Percentiles rank a stretch among this genome's conserved stretches.
Conservation (phyloP, 2,329 filamentous ascomycete genomes). For the Aureobasidium sp. region DNA sequence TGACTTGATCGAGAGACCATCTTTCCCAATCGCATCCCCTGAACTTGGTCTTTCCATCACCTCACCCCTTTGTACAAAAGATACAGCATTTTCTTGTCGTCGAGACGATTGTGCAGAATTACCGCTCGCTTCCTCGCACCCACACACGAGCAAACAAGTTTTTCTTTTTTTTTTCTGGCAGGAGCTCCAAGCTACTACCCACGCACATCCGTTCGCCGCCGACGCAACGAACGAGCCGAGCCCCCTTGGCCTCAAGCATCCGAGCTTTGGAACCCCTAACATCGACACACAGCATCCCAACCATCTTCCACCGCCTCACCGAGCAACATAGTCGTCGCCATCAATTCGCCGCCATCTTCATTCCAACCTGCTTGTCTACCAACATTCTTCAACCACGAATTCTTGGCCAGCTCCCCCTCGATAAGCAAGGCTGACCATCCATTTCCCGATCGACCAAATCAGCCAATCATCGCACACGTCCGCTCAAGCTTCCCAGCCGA, state of each 20-base stretch:
- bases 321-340: not conserved
- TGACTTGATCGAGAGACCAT: not conserved
- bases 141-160: slow-evolving; percentile 8
- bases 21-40: not conserved
- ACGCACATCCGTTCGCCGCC: slow-evolving; percentile 15
- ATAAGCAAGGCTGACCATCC: slow-evolving; percentile 16
- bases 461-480: slow-evolving; percentile 11
- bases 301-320: slow-evolving; percentile 11
- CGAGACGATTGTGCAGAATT: slow-evolving; percentile 8
- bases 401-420: not conserved
- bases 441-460: slow-evolving; percentile 14
- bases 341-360: slow-evolving; percentile 4
- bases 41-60: not conserved
- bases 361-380: not conserved
- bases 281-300: slow-evolving; percentile 10
- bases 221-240: slow-evolving; percentile 9
- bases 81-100: not conserved
- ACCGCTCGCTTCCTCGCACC: not conserved
- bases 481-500: slow-evolving; percentile 14
- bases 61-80: not conserved
- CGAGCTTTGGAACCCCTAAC: slow-evolving; percentile 14
- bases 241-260: slow-evolving; percentile 7
- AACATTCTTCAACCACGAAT: slow-evolving; percentile 5
- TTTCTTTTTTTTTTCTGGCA: slow-evolving; percentile 9
- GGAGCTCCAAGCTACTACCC: slow-evolving; percentile 10